Evolutionary conservation across 1,139 yeast genomes (phyloP).

Genomic region (Saccharomyces hybrid): DNA sequence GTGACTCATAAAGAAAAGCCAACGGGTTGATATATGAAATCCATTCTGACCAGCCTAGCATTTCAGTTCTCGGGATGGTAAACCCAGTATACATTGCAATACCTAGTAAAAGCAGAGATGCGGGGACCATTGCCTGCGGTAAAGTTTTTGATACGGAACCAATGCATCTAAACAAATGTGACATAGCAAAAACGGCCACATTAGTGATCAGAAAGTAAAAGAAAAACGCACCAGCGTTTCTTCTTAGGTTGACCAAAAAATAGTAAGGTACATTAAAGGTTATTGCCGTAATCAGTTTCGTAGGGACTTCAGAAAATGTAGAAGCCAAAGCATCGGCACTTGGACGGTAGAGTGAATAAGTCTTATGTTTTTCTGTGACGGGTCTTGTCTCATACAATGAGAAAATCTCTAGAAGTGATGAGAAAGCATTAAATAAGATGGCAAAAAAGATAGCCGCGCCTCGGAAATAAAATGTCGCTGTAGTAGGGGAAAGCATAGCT

Average conservation of each 20-base stretch:
- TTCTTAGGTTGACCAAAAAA: constrained; percentile 51
- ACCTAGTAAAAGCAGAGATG: constrained; percentile 46
- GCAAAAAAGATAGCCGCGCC: constrained; percentile 62
- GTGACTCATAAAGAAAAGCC: constrained; percentile 50
- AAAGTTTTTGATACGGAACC: constrained; percentile 49
- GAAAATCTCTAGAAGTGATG: constrained; percentile 57
- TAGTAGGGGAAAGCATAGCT: constrained; percentile 34
- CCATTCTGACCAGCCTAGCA: constrained; percentile 67
- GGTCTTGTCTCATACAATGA: constrained; percentile 57
- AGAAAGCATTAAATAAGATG: constrained; percentile 57
- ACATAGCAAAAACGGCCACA: constrained; percentile 46
- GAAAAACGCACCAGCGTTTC: constrained; percentile 54
- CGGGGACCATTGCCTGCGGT: constrained; percentile 56
- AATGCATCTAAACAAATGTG: constrained; percentile 52
- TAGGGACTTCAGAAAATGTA: constrained; percentile 51
- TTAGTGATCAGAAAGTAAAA: constrained; percentile 44
- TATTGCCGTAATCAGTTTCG: constrained; percentile 41
- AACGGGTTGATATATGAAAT: constrained; percentile 56
- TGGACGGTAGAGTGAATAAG: constrained; percentile 58
- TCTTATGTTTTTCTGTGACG: constrained; percentile 61
- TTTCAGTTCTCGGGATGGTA: constrained; percentile 48
- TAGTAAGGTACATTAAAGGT: constrained; percentile 49
- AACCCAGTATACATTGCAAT: constrained; percentile 56
- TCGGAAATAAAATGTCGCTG: constrained; percentile 47
- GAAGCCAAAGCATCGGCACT: constrained; percentile 61